Percentiles rank a stretch among this genome's conserved stretches.
Evolutionary conservation across 192 early-diverging fungal species (phyloP).

Genomic region (Helicostylum pulchrum): DNA sequence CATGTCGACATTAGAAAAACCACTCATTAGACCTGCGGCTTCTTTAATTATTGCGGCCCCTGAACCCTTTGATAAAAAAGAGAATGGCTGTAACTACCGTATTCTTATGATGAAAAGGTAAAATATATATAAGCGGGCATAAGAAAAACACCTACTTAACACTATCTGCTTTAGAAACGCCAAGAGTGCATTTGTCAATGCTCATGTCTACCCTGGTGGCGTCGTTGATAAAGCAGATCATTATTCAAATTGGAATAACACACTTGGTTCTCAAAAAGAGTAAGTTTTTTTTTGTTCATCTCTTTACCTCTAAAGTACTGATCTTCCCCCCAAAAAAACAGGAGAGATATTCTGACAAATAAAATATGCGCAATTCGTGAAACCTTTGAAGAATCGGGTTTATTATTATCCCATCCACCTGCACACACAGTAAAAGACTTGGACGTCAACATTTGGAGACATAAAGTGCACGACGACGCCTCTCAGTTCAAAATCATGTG

Average conservation of each 20-base stretch:
- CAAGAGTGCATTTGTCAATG: slow-evolving; percentile 42
- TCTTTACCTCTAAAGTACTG: slow-evolving; percentile 6
- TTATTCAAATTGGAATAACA: slow-evolving; percentile 23
- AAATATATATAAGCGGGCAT: background rate
- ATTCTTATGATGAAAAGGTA: slow-evolving; percentile 13
- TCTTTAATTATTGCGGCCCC: slow-evolving; percentile 15
- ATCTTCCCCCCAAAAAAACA: slow-evolving; percentile 6
- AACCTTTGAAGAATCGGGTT: slow-evolving; percentile 80
- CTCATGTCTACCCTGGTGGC: slow-evolving; percentile 53
- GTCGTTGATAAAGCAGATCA: slow-evolving; percentile 27
- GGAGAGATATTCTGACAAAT: slow-evolving; percentile 31
- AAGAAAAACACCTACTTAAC: background rate
- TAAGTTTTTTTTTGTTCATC: slow-evolving; percentile 3
- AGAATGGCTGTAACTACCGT: slow-evolving; percentile 5
- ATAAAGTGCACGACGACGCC: slow-evolving; percentile 48
- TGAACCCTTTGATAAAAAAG: background rate
- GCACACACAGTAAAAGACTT: slow-evolving; percentile 15
- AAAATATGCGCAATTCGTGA: slow-evolving; percentile 70
- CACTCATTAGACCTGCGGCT: slow-evolving; percentile 6
- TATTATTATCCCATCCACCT: slow-evolving; percentile 52
- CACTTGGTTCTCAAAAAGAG: slow-evolving; percentile 21
- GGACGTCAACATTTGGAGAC: slow-evolving; percentile 43
- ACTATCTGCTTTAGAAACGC: slow-evolving; percentile 22
- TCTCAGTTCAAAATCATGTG: slow-evolving; percentile 51
- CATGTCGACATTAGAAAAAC: slow-evolving; percentile 6